A percentile compares a stretch with the other conserved stretches of the same genome.
phyloP scores from a whole-genome alignment of 306 rosid species.

The Malus sieversii region DNA sequence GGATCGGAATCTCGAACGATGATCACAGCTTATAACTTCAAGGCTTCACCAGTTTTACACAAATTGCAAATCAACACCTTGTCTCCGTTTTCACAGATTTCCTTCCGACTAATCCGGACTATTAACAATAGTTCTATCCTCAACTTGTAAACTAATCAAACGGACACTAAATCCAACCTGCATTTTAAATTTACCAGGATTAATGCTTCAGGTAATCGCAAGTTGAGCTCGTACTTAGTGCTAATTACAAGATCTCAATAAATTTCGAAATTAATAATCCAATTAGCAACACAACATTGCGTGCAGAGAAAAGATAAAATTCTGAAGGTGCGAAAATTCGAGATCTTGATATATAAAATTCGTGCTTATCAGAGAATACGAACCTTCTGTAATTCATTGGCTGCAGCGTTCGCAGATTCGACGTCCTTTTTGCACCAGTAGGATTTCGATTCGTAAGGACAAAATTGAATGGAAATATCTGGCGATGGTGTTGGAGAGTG shows the following conservation, averaged over 20 bases:
- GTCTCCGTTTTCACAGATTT: neutral
- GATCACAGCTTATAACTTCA: neutral
- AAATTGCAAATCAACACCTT: neutral
- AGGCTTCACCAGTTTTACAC: neutral
- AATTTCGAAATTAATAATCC: neutral
- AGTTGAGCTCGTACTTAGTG: neutral
- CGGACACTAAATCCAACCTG: neutral
- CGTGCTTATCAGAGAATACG: neutral
- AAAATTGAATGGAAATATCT: neutral
- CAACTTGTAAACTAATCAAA: neutral
- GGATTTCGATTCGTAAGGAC: neutral
- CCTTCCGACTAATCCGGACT: neutral
- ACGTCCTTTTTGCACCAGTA: neutral
- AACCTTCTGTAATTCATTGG: conserved; percentile 89
- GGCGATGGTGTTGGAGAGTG: conserved; percentile 2
- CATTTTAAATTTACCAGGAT: neutral
- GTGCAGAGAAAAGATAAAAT: neutral
- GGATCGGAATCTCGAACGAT: neutral
- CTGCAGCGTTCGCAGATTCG: conserved; percentile 5
- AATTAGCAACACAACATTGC: neutral
- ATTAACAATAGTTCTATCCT: neutral
- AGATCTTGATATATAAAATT: neutral
- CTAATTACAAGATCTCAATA: neutral
- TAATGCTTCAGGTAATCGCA: neutral
- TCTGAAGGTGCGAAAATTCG: neutral